Evolutionary conservation across 257 asterid species (phyloP).

Genomic region (Petrea volubilis): DNA sequence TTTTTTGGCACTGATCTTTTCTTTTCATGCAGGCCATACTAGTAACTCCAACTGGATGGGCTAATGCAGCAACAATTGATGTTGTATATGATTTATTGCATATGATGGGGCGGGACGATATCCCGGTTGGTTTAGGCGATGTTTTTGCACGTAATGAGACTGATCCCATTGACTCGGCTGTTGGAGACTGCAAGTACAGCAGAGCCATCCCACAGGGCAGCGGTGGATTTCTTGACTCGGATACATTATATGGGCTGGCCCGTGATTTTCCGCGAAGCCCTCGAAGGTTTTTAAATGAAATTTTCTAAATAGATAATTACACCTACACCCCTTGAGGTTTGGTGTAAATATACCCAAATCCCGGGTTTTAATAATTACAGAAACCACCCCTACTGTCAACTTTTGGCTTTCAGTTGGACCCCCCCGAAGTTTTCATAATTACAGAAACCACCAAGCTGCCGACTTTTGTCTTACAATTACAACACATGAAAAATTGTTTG

Average conservation of each 20-base stretch:
- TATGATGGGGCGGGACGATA: constrained; percentile 96
- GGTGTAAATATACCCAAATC: too few relatives aligned
- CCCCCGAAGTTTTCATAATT: too few relatives aligned
- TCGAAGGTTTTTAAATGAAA: constrained; percentile 50
- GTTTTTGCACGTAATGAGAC: constrained; percentile 65
- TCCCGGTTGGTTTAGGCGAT: constrained; percentile 81
- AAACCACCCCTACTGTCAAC: too few relatives aligned
- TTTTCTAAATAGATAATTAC: too few relatives aligned
- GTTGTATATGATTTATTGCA: constrained; percentile 75
- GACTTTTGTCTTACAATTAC: too few relatives aligned
- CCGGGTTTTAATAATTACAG: too few relatives aligned
- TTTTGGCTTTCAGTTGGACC: too few relatives aligned
- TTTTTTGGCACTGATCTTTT: neutral
- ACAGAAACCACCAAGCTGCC: too few relatives aligned
- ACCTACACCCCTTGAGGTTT: too few relatives aligned
- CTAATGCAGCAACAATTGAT: constrained; percentile 84
- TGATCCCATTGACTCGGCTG: constrained; percentile 39
- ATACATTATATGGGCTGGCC: constrained; percentile 76
- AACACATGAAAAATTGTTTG: too few relatives aligned
- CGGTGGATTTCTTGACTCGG: constrained; percentile 87
- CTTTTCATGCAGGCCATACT: constrained; percentile 56
- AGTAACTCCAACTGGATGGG: constrained; percentile 90
- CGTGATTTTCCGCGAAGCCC: constrained; percentile 79
- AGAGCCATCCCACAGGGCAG: constrained; percentile 80
- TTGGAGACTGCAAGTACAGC: constrained; percentile 79